Percentiles rank a stretch among this genome's conserved stretches.
Conservation (phyloP, 179 eudicot genomes). For the Gypsophila paniculata region DNA sequence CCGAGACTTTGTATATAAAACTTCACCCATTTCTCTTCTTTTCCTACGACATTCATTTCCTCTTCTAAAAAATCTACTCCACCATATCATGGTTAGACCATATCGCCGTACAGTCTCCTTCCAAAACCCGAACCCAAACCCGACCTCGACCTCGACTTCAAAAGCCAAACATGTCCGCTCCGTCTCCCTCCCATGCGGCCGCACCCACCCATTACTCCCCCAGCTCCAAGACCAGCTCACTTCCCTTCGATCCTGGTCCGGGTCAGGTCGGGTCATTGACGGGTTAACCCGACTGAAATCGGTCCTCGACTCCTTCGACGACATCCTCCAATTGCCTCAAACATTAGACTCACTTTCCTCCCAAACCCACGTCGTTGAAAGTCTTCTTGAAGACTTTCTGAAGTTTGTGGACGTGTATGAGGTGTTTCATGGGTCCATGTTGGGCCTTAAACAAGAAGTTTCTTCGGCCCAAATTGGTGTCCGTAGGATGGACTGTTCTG, state of each 20-base stretch:
- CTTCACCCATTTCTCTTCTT: too few species aligned
- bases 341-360: conserved; percentile 45
- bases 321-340: conserved; percentile 52
- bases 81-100: conserved; percentile 38
- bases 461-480: conserved; percentile 57
- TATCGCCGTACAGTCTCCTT: conserved; percentile 75
- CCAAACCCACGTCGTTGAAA: conserved; percentile 34
- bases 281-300: conserved; percentile 41
- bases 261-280: conserved; percentile 22
- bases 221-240: conserved; percentile 42
- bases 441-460: conserved; percentile 46
- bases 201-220: conserved; percentile 59
- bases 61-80: too few species aligned
- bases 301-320: conserved; percentile 53
- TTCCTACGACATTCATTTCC: too few species aligned
- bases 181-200: conserved; percentile 57
- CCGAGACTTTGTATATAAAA: too few species aligned
- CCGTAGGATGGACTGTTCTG: conserved; percentile 41
- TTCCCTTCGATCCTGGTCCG: conserved; percentile 35
- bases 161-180: conserved; percentile 53
- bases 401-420: conserved; percentile 56
- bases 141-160: conserved; percentile 16
- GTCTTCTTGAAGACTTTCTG: conserved; percentile 59
- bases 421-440: conserved; percentile 39
- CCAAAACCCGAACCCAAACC: conserved; percentile 39